These are phyloP conservation scores for Primulina huaijiensis DNA, from an alignment of 257 asterid genomes.

Conservation along the genomic window DNA sequence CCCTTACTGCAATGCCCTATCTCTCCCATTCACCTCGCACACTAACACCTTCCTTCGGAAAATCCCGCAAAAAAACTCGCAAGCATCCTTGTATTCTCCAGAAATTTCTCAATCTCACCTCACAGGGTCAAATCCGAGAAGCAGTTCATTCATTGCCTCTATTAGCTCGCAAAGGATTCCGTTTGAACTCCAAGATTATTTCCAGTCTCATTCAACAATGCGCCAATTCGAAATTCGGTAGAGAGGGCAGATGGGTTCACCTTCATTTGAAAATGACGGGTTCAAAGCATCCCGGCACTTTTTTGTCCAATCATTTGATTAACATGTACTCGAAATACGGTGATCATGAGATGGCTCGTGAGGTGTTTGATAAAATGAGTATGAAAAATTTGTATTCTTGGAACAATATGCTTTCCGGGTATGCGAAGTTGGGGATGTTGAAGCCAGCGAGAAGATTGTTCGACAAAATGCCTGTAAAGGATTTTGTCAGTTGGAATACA, in stretches of 20 bases:
- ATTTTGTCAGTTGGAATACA: constrained; percentile 72
- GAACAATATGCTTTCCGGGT: constrained; percentile 81
- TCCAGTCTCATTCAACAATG: constrained; percentile 53
- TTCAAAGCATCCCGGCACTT: constrained; percentile 46
- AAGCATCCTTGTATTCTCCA: constrained; percentile 45
- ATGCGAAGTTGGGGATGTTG: constrained; percentile 55
- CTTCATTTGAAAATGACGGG: constrained; percentile 57
- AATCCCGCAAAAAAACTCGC: constrained; percentile 20
- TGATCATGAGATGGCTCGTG: constrained; percentile 63
- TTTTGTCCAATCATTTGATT: constrained; percentile 62
- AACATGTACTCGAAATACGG: constrained; percentile 65
- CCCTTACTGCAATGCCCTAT: constrained; percentile 50
- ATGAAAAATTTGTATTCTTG: constrained; percentile 69
- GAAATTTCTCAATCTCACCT: constrained; percentile 37
- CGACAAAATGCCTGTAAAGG: constrained; percentile 67
- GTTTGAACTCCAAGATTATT: constrained; percentile 39
- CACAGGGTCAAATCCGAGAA: constrained; percentile 51
- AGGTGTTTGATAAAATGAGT: constrained; percentile 63
- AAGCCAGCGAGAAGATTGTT: constrained; percentile 60
- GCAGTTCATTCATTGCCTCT: constrained; percentile 52
- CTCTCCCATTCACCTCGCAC: constrained; percentile 17
- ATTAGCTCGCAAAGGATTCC: constrained; percentile 51
- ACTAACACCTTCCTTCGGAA: constrained; percentile 19
- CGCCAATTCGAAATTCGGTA: constrained; percentile 40
- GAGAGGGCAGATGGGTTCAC: constrained; percentile 55